These are phyloP conservation scores for Porphyrellus cyaneotinctus DNA, from an alignment of 768 basidiomycete genomes.

Conservation along the genomic window DNA sequence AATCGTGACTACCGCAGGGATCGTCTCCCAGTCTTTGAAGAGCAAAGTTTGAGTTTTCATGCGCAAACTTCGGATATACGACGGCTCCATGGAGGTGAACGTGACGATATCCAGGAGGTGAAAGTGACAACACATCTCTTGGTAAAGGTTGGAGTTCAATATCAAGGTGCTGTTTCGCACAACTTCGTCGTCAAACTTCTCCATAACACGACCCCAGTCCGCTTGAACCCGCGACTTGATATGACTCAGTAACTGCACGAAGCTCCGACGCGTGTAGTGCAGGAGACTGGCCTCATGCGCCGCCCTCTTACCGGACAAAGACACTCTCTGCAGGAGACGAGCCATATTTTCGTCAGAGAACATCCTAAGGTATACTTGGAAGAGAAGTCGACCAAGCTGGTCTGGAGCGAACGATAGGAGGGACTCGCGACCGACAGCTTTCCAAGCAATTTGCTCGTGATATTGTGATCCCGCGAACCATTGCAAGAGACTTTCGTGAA, in stretches of 20 bases:
- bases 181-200: slow-evolving; percentile 22
- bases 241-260: slow-evolving; percentile 41
- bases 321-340: slow-evolving; percentile 5
- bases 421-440: slow-evolving; percentile 5
- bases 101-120: slow-evolving; percentile 39
- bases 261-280: slow-evolving; percentile 48
- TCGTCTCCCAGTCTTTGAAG: slow-evolving; percentile 29
- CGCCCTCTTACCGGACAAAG: not conserved
- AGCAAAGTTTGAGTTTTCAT: slow-evolving; percentile 4
- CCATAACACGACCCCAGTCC: slow-evolving; percentile 45
- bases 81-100: slow-evolving; percentile 18
- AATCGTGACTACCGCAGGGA: slow-evolving; percentile 32
- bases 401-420: slow-evolving; percentile 19
- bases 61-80: slow-evolving; percentile 11
- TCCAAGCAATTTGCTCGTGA: slow-evolving; percentile 28
- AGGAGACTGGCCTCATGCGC: slow-evolving; percentile 18
- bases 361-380: slow-evolving; percentile 28
- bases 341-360: slow-evolving; percentile 28
- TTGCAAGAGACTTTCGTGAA: slow-evolving; percentile 18
- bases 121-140: slow-evolving; percentile 46
- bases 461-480: slow-evolving; percentile 5
- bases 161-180: slow-evolving; percentile 12
- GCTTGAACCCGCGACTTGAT: slow-evolving; percentile 35
- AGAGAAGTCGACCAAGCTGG: slow-evolving; percentile 25
- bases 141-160: slow-evolving; percentile 34